Evolutionary conservation across 768 basidiomycete genomes (phyloP).

Genomic region (Lepiota venenata): DNA sequence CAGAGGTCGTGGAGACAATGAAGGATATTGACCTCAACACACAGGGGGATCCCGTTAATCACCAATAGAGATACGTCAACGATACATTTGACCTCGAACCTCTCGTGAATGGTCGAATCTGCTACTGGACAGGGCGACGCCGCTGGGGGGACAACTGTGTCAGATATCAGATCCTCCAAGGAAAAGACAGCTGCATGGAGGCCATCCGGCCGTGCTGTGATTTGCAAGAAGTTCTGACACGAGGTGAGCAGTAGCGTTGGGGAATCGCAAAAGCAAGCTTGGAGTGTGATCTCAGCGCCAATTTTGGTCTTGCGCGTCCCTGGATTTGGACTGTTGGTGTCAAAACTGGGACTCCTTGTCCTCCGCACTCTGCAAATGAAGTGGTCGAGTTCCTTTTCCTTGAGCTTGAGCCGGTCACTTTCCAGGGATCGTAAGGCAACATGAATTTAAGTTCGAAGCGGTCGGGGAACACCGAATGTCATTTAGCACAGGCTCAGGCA

Average conservation of each 20-base stretch:
- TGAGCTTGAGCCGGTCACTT: no score
- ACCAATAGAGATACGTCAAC: neutral
- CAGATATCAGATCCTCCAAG: conserved; percentile 17
- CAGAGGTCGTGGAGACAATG: neutral
- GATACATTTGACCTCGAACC: neutral
- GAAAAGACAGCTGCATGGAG: conserved; percentile 18
- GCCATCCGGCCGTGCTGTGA: conserved; percentile 9
- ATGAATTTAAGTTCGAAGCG: no score
- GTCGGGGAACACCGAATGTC: no score
- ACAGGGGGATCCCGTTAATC: neutral
- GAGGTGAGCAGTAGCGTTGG: conserved; percentile 11
- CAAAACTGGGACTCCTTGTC: neutral
- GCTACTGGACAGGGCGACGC: conserved; percentile 17
- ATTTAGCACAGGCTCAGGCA: no score
- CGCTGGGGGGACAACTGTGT: conserved; percentile 18
- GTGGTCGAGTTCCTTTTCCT: no score
- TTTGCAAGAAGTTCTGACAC: conserved; percentile 28
- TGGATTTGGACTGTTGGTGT: neutral
- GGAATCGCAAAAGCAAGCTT: neutral
- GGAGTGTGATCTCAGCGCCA: neutral
- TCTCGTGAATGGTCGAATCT: conserved; percentile 23
- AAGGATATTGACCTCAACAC: neutral
- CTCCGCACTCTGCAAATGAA: neutral
- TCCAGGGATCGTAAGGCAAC: no score
- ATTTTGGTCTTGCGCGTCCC: neutral